These are phyloP conservation scores for Diaporthe ampelina DNA, from an alignment of 2,329 filamentous ascomycete species.

Conservation along the genomic window DNA sequence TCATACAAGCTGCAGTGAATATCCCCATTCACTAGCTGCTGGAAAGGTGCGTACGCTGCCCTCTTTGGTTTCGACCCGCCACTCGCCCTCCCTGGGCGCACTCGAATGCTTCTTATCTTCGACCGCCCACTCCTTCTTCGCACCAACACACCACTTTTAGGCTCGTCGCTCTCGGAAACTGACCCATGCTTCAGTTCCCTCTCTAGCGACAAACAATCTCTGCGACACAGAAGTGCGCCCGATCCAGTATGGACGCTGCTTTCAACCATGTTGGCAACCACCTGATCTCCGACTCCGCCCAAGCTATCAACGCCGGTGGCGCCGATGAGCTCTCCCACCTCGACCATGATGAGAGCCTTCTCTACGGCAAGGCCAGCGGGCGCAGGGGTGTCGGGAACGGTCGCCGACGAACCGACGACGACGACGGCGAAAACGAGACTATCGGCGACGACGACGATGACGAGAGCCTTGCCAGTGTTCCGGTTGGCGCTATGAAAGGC, in stretches of 20 bases:
- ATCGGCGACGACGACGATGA: conserved; percentile 84
- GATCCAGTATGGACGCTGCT: conserved; percentile 76
- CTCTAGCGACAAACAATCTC: conserved; percentile 37
- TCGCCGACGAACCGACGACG: conserved; percentile 78
- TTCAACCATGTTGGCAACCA: conserved; percentile 92
- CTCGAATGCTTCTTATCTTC: background rate
- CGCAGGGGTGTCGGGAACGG: conserved; percentile 63
- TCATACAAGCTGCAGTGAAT: conserved; percentile 34
- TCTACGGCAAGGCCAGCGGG: conserved; percentile 78
- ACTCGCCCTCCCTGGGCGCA: background rate
- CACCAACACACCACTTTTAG: background rate
- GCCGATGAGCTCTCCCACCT: conserved; percentile 80
- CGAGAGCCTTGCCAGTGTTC: conserved; percentile 82
- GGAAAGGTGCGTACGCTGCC: conserved; percentile 32
- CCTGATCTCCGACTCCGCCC: conserved; percentile 85
- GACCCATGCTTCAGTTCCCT: conserved; percentile 3
- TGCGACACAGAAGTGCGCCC: conserved; percentile 44
- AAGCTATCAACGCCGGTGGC: conserved; percentile 88
- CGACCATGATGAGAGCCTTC: conserved; percentile 84
- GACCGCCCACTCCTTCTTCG: background rate
- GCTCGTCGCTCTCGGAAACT: background rate
- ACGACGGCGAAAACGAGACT: conserved; percentile 88
- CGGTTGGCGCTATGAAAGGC: conserved; percentile 81
- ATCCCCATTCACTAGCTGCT: conserved; percentile 19
- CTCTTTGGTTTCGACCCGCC: background rate